phyloP scores from a whole-genome alignment of 2,329 filamentous ascomycete species.

The Sporothrix euskadiensis region DNA sequence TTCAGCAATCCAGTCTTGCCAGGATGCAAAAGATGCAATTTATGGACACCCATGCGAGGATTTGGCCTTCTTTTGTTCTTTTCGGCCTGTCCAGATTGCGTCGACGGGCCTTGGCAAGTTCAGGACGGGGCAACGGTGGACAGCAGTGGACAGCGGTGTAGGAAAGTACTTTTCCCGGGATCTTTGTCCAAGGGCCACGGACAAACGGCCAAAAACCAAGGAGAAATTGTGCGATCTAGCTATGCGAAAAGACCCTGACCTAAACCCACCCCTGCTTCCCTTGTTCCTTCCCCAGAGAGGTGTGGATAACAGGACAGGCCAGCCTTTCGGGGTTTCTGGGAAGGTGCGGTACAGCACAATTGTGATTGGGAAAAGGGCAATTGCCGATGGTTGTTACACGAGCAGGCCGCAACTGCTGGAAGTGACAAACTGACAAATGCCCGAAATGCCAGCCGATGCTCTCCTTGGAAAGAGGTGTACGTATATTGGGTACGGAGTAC shows the following conservation, averaged over 20 bases:
- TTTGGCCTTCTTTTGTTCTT: not conserved
- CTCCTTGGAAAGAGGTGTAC: not conserved
- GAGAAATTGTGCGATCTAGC: not conserved
- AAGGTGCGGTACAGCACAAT: not conserved
- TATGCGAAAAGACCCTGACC: not conserved
- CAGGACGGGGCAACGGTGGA: not conserved
- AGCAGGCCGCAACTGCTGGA: not conserved
- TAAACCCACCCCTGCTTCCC: not conserved
- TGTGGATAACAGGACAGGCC: not conserved
- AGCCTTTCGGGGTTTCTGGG: not conserved
- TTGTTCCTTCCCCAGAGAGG: not conserved
- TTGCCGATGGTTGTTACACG: not conserved
- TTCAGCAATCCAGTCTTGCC: not conserved
- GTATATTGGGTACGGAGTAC: not conserved
- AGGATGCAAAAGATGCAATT: constrained; percentile 11
- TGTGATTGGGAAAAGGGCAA: not conserved
- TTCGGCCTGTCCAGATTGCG: constrained; percentile 14
- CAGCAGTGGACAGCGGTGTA: constrained; percentile 23
- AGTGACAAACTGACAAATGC: not conserved
- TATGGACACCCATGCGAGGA: constrained; percentile 1
- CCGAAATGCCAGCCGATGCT: not conserved
- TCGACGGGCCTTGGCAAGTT: constrained; percentile 23
- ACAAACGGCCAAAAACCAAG: not conserved
- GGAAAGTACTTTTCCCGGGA: not conserved
- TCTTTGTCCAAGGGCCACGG: not conserved